Evolutionary conservation across 176 grass and related monocot genomes (phyloP), one percentile per base, ranked within the genome.

Genomic region (Ensete ventricosum): DNA sequence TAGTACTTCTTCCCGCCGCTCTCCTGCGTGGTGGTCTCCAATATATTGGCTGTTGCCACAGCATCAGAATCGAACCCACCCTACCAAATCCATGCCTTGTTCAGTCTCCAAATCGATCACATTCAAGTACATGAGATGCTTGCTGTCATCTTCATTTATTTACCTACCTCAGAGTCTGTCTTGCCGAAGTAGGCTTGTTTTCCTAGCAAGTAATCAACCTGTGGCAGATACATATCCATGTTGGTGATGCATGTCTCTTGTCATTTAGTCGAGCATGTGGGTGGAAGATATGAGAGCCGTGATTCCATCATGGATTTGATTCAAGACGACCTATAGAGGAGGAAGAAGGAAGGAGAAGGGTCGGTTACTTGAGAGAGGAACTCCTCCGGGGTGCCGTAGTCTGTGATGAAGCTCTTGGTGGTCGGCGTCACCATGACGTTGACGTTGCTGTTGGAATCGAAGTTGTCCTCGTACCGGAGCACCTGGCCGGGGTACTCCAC

Each of bases 381-480:
- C 76, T 99, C 73, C 82, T 91, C 91, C 0, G 95, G 95, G 9
- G 83, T 80, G 67, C 95, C 95, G 62, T 75, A 99, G 1, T 94
- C 95, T 13, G 90, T 84, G 84, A 99, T 99, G 80, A 78, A 25
- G 69, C 91, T 94, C 84, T 94, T 99, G 84, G 81, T 0, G 50
- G 90, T 86, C 19, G 90, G 91, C 20, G 34, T 74, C 75, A 99
- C 82, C 19, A 94, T 85, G 86, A 99, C 95, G 63, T 80, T 72
- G 43, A 99, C 78, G 81, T 89, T 89, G 84, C 86, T 99, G 84
- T 78, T 99, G 78, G 88, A 20, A 54, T 99, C 95, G 52, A 94
- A 99, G 82, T 94, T 99, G 88, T 99, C 95, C 84, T 99, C 95
- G 63, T 88, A 99, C 65, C 88, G 81, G 50, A 99, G 88, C 58